Evolutionary conservation across 2,329 filamentous ascomycete species (phyloP).

Genomic region (Fusarium sp.): DNA sequence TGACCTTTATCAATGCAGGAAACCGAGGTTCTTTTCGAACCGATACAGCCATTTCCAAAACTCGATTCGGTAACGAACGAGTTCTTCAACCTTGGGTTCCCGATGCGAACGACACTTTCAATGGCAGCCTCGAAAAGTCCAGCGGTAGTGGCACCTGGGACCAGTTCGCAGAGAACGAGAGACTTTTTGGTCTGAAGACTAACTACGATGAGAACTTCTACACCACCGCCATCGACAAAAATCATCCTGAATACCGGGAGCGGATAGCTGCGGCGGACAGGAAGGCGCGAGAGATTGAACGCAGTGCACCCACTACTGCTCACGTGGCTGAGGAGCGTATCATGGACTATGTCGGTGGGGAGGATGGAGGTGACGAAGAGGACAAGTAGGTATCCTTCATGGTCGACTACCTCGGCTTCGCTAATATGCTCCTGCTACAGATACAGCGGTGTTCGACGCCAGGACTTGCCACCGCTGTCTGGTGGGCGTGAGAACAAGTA

Average conservation of each 20-base stretch:
- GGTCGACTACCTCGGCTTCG: slow-evolving; percentile 3
- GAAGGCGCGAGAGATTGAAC: slow-evolving; percentile 92
- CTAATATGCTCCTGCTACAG: slow-evolving; percentile 59
- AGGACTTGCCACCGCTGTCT: slow-evolving; percentile 78
- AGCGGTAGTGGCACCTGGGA: slow-evolving; percentile 78
- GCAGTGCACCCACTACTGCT: slow-evolving; percentile 78
- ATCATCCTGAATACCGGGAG: slow-evolving; percentile 84
- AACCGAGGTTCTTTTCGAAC: slow-evolving; percentile 82
- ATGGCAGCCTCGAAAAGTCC: slow-evolving; percentile 79
- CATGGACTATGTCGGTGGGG: slow-evolving; percentile 74
- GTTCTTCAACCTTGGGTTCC: slow-evolving; percentile 87
- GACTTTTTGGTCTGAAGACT: slow-evolving; percentile 87
- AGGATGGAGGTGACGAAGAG: slow-evolving; percentile 83
- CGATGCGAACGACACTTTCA: slow-evolving; percentile 71
- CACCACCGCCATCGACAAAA: slow-evolving; percentile 90
- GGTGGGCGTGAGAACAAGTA: slow-evolving; percentile 77
- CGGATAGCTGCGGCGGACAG: slow-evolving; percentile 83
- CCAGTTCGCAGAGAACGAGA: slow-evolving; percentile 92
- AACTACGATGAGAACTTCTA: slow-evolving; percentile 97
- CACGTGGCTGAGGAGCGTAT: slow-evolving; percentile 94
- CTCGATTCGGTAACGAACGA: slow-evolving; percentile 78
- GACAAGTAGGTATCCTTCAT: slow-evolving; percentile 76
- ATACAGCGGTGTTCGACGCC: slow-evolving; percentile 92
- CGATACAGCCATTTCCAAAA: slow-evolving; percentile 88
- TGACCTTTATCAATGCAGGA: slow-evolving; percentile 64